These are phyloP conservation scores for Fusarium nurragi DNA, from an alignment of 2,329 filamentous ascomycete genomes.

Conservation along the genomic window DNA sequence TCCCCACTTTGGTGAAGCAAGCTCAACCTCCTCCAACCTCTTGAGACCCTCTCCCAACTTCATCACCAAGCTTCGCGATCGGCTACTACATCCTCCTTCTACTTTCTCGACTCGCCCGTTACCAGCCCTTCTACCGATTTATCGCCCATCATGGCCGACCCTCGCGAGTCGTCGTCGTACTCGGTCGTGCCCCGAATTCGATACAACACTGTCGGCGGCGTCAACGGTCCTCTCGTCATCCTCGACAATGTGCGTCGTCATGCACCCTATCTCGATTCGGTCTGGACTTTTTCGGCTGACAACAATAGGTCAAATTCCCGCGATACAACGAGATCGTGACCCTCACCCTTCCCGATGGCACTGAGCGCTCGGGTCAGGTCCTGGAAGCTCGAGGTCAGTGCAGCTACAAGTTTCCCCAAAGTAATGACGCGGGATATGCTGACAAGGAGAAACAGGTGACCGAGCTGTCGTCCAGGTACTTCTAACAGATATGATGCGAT, in stretches of 20 bases:
- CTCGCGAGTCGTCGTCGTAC: conserved; percentile 68
- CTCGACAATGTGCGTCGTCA: conserved; percentile 79
- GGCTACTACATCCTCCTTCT: conserved; percentile 32
- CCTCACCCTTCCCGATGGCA: conserved; percentile 93
- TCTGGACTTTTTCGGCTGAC: conserved; percentile 38
- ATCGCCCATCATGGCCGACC: conserved; percentile 61
- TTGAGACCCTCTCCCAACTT: conserved; percentile 43
- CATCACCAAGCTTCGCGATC: conserved; percentile 37
- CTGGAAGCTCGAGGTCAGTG: conserved; percentile 90
- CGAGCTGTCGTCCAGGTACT: conserved; percentile 93
- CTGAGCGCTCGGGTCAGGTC: conserved; percentile 92
- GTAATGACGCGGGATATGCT: conserved; percentile 30
- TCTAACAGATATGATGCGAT: conserved; percentile 19
- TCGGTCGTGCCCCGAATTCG: conserved; percentile 72
- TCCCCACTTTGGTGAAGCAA: conserved; percentile 52
- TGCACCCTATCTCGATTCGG: conserved; percentile 1
- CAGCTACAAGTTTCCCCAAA: not conserved
- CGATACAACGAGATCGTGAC: conserved; percentile 98
- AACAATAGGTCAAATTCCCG: conserved; percentile 89
- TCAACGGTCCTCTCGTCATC: conserved; percentile 98
- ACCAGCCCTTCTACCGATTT: conserved; percentile 32
- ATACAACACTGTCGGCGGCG: conserved; percentile 98
- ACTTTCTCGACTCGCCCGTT: conserved; percentile 19
- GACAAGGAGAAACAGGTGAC: conserved; percentile 68
- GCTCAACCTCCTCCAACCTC: conserved; percentile 55